Base-by-base conservation (phyloP, 176 grass and related monocot species). In the Phoenix roebelenii region DNA sequence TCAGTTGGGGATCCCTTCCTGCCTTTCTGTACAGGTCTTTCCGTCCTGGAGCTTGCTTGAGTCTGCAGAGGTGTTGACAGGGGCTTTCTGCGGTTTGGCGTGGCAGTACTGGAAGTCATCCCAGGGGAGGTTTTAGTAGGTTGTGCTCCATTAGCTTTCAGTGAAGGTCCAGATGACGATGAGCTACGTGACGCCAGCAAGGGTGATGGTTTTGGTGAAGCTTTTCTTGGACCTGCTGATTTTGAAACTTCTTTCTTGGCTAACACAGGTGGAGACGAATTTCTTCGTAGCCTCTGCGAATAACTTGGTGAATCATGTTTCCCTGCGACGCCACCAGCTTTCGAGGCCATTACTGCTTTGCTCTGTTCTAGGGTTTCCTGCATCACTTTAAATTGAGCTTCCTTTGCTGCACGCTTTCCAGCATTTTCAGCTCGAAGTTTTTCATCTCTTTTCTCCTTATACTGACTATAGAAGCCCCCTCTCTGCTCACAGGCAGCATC, bases 181-280 rank as follows among this genome's bases (percentile, higher is more conserved):
- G 83, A 90, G 81, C 72, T 76, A 58, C 86, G 86, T 55, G 64
- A 80, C 25, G 65, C 66, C 79, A 88, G 77, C 50, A 79, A 23
- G 57, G 94, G 79, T 49, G 82, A 93, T 61, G 80, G 65, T 68
- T 90, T 98, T 23, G 82, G 79, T 73, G 76, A 83, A 56, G 63
- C 64, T 60, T 80, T 79, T 89, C 74, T 77, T 65, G 60, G 76
- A 19, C 51, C 61, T 68, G 84, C 63, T 68, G 77, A 64, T 72
- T 99, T 99, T 51, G 79, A 83, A 23, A 76, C 64, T 79, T 98
- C 88, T 60, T 78, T 78, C 67, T 93, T 99, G 6, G 79, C 82
- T 55, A 80, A 61, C 54, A 86, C 74, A 9, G 80, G 88, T 50
- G 94, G 88, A 61, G 94, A 82, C 2, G 94, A 93, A 89, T 89